phyloP scores from a whole-genome alignment of 805 yeast species.

The Yarrowia keelungensis region DNA sequence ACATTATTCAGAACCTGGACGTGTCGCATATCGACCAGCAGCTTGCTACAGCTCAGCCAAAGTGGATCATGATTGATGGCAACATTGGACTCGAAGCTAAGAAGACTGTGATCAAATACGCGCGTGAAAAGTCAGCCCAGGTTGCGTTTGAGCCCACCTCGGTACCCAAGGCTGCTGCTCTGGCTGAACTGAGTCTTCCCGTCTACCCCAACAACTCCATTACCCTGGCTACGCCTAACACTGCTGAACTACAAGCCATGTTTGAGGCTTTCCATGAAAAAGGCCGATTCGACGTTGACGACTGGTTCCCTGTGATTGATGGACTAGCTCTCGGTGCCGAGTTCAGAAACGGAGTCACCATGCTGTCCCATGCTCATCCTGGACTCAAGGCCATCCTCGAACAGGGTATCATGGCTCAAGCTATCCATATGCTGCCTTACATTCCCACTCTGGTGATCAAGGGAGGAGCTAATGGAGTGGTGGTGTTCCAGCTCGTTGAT shows the following conservation, averaged over 20 bases:
- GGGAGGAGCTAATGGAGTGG: constrained; percentile 69
- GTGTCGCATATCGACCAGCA: constrained; percentile 54
- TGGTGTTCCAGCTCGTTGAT: constrained; percentile 53
- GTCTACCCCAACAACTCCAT: constrained; percentile 56
- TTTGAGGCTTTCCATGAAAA: constrained; percentile 57
- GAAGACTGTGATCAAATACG: constrained; percentile 50
- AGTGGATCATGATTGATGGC: constrained; percentile 67
- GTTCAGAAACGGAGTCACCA: constrained; percentile 58
- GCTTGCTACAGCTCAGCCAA: constrained; percentile 56
- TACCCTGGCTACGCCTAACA: constrained; percentile 71
- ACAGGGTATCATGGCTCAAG: constrained; percentile 62
- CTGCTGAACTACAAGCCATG: constrained; percentile 64
- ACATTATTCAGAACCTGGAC: constrained; percentile 62
- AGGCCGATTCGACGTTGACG: constrained; percentile 59
- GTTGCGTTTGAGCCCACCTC: constrained; percentile 82
- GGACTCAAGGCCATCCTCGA: constrained; percentile 47
- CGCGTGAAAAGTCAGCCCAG: constrained; percentile 47
- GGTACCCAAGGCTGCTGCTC: constrained; percentile 61
- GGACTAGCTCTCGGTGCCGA: constrained; percentile 57
- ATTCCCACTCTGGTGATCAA: constrained; percentile 71
- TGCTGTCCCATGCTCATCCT: constrained; percentile 45
- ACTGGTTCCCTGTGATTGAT: constrained; percentile 81
- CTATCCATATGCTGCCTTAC: constrained; percentile 75
- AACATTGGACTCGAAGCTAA: constrained; percentile 61
- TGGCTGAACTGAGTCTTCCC: constrained; percentile 50